These are phyloP conservation scores for Ogataea glucozyma DNA, from an alignment of 805 yeast species.

Conservation along the genomic window DNA sequence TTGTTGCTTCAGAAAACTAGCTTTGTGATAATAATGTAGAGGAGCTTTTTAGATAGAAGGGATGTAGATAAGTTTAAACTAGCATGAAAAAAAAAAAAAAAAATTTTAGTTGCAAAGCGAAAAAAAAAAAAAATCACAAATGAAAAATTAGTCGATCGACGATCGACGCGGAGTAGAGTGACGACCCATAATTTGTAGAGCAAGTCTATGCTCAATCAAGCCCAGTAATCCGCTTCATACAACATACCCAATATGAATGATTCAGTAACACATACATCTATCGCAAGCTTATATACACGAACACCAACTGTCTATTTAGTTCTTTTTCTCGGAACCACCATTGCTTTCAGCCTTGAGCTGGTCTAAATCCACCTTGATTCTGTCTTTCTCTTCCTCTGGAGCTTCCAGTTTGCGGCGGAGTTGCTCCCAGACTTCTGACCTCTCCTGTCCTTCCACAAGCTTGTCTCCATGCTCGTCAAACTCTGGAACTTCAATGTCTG, in stretches of 20 bases:
- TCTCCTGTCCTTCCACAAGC: slow-evolving; percentile 26
- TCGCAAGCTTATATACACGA: not conserved
- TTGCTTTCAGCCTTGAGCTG: not conserved
- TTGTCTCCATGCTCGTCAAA: slow-evolving; percentile 46
- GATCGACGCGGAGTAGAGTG: slow-evolving; percentile 1
- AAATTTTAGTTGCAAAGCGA: not conserved
- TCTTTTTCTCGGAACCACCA: slow-evolving; percentile 1
- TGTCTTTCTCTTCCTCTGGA: slow-evolving; percentile 14
- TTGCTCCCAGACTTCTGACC: slow-evolving; percentile 20
- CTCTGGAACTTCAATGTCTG: slow-evolving; percentile 58
- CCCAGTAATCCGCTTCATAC: too few relatives aligned
- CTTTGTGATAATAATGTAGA: too few relatives aligned
- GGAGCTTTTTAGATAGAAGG: too few relatives aligned
- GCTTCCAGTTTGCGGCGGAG: slow-evolving; percentile 10
- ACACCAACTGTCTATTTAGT: not conserved
- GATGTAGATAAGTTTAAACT: slow-evolving; percentile 7
- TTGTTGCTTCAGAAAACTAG: not conserved
- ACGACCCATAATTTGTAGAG: not conserved
- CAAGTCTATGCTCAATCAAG: not conserved
- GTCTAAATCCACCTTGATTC: slow-evolving; percentile 10
- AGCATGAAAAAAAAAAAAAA: slow-evolving; percentile 10
- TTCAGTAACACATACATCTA: not conserved
- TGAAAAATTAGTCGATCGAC: slow-evolving; percentile 7
- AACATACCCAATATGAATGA: too few relatives aligned
- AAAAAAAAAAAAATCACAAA: not conserved